Evolutionary conservation across 805 yeast genomes (phyloP).

Genomic region (Metschnikowia peoriensis): DNA sequence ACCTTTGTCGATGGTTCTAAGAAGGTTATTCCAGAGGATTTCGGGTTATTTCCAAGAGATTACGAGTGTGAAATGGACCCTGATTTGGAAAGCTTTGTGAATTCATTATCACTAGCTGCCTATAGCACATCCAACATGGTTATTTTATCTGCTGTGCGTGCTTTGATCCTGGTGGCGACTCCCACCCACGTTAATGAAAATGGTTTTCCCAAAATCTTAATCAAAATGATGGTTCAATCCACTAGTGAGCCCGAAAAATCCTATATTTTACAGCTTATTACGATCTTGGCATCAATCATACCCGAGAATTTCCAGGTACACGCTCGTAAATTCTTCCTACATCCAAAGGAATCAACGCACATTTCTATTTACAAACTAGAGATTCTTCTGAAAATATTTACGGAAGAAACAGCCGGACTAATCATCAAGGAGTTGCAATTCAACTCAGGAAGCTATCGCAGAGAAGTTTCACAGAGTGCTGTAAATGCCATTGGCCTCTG

Average conservation of each 20-base stretch:
- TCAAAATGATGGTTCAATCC: conserved; percentile 38
- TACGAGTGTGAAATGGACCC: conserved; percentile 46
- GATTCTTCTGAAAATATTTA: conserved; percentile 56
- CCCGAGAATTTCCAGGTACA: conserved; percentile 28
- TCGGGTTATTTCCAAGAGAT: conserved; percentile 22
- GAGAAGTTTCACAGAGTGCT: conserved; percentile 41
- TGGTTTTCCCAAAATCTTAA: conserved; percentile 50
- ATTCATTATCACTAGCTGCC: conserved; percentile 45
- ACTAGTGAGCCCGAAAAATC: conserved; percentile 21
- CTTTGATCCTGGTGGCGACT: conserved; percentile 58
- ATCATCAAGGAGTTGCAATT: conserved; percentile 65
- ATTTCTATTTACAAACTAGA: conserved; percentile 55
- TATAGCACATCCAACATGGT: conserved; percentile 59
- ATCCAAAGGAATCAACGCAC: conserved; percentile 49
- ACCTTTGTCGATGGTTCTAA: conserved; percentile 27
- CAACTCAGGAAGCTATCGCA: conserved; percentile 36
- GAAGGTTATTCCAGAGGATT: conserved; percentile 40
- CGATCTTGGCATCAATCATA: conserved; percentile 8
- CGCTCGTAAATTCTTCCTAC: conserved; percentile 51
- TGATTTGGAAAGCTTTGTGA: conserved; percentile 58
- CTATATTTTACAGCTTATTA: conserved; percentile 47
- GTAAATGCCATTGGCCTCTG: conserved; percentile 63
- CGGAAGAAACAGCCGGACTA: conserved; percentile 50
- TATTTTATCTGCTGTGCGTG: conserved; percentile 56
- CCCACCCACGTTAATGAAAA: conserved; percentile 48